Conservation (phyloP, 768 basidiomycete species). For the Mycena filopes region DNA sequence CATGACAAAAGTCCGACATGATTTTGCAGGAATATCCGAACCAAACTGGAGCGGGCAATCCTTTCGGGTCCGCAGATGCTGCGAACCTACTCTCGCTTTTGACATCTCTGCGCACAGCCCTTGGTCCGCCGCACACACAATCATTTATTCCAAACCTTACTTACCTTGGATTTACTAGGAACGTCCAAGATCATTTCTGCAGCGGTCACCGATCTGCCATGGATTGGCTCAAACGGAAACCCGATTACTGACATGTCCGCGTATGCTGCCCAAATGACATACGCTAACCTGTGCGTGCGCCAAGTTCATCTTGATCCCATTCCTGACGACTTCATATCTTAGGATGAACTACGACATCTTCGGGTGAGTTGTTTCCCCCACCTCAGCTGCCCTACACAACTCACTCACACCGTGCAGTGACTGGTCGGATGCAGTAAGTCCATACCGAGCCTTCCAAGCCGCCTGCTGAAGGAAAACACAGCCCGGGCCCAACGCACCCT, state of each 20-base stretch:
- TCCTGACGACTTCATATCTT: not conserved
- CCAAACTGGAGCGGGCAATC: slow-evolving; percentile 69
- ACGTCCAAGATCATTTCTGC: slow-evolving; percentile 72
- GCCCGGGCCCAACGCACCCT: slow-evolving; percentile 83
- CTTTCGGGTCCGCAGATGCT: slow-evolving; percentile 65
- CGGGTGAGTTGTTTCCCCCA: not conserved
- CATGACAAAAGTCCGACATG: not conserved
- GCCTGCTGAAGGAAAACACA: slow-evolving; percentile 31
- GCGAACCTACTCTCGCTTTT: slow-evolving; percentile 73
- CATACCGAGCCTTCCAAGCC: not conserved
- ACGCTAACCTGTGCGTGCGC: slow-evolving; percentile 59
- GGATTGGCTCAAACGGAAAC: slow-evolving; percentile 68
- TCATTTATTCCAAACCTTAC: slow-evolving; percentile 6
- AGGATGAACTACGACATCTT: slow-evolving; percentile 78
- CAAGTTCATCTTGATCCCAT: not conserved
- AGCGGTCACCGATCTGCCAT: slow-evolving; percentile 76
- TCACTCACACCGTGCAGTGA: slow-evolving; percentile 7
- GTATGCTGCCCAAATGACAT: slow-evolving; percentile 72
- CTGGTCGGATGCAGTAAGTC: slow-evolving; percentile 24
- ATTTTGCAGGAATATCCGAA: slow-evolving; percentile 75
- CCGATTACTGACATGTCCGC: slow-evolving; percentile 73
- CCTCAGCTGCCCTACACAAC: not conserved
- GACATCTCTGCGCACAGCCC: slow-evolving; percentile 61
- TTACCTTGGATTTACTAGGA: slow-evolving; percentile 40
- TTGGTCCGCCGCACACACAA: slow-evolving; percentile 43